Percentiles rank a stretch among this genome's conserved stretches.
phyloP scores from a whole-genome alignment of 352 stramenopile genomes.

The Plasmopara muralis region DNA sequence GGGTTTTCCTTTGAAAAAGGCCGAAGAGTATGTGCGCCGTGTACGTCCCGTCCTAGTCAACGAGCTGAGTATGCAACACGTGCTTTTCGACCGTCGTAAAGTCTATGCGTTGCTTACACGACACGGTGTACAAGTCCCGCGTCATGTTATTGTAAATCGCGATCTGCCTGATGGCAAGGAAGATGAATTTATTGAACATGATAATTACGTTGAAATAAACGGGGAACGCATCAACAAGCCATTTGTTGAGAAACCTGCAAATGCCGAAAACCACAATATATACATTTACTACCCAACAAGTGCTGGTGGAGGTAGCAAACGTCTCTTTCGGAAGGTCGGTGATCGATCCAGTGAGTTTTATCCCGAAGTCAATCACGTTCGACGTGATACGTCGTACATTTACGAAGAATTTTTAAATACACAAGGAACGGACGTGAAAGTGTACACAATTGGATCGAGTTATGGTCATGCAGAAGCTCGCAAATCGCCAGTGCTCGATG shows the following conservation, averaged over 20 bases:
- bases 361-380: constrained; percentile 94
- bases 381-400: constrained; percentile 93
- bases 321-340: constrained; percentile 97
- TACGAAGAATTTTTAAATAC: constrained; percentile 99
- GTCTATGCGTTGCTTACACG: constrained; percentile 95
- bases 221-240: constrained; percentile 97
- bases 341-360: constrained; percentile 95
- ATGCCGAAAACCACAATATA: constrained; percentile 99
- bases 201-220: constrained; percentile 89
- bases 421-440: constrained; percentile 99
- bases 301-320: constrained; percentile 97
- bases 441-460: constrained; percentile 97
- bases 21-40: constrained; percentile 94
- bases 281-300: constrained; percentile 99
- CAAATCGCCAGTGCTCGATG: constrained; percentile 98
- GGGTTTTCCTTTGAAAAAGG: constrained; percentile 97
- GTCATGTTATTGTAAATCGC: constrained; percentile 92
- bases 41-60: constrained; percentile 96
- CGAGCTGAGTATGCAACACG: constrained; percentile 95
- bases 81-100: constrained; percentile 92
- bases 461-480: constrained; percentile 99
- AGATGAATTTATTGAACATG: constrained; percentile 66
- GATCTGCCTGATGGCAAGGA: constrained; percentile 75
- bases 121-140: constrained; percentile 94
- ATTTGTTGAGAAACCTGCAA: constrained; percentile 99